A percentile compares a stretch with the other conserved stretches of the same genome.
Conservation (phyloP, 805 yeast genomes). For the Candida koratica region DNA sequence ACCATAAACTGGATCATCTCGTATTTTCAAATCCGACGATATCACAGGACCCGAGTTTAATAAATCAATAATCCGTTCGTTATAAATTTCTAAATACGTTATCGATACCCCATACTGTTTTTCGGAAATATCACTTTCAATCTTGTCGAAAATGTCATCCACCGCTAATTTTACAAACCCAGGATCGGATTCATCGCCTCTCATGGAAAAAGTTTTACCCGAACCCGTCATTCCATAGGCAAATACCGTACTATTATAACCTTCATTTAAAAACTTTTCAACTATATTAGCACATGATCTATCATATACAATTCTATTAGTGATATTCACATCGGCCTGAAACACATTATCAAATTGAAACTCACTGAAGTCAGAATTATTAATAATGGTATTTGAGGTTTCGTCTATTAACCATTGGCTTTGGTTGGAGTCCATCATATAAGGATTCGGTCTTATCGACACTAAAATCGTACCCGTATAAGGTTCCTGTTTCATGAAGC, state of each 20-base stretch:
- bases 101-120: constrained; percentile 48
- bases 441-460: constrained; percentile 73
- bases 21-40: constrained; percentile 57
- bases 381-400: constrained; percentile 35
- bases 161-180: constrained; percentile 74
- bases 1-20: constrained; percentile 74
- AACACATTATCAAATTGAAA: constrained; percentile 80
- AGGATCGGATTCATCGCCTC: constrained; percentile 57
- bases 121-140: constrained; percentile 22
- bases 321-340: constrained; percentile 39
- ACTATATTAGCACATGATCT: constrained; percentile 51
- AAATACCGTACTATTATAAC: constrained; percentile 83
- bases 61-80: constrained; percentile 80
- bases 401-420: constrained; percentile 47
- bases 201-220: constrained; percentile 87
- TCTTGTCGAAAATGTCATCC: constrained; percentile 51
- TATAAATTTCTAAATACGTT: constrained; percentile 82
- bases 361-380: constrained; percentile 51
- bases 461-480: constrained; percentile 75
- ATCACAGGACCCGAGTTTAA: constrained; percentile 34
- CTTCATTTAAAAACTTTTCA: constrained; percentile 54
- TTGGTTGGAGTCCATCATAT: constrained; percentile 31
- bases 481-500: constrained; percentile 29
- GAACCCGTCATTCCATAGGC: constrained; percentile 96
- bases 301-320: constrained; percentile 61